Percentiles rank a stretch among this genome's conserved stretches.
These are phyloP conservation scores for Phallus indusiatus DNA, from an alignment of 768 basidiomycete genomes.

Conservation along the genomic window DNA sequence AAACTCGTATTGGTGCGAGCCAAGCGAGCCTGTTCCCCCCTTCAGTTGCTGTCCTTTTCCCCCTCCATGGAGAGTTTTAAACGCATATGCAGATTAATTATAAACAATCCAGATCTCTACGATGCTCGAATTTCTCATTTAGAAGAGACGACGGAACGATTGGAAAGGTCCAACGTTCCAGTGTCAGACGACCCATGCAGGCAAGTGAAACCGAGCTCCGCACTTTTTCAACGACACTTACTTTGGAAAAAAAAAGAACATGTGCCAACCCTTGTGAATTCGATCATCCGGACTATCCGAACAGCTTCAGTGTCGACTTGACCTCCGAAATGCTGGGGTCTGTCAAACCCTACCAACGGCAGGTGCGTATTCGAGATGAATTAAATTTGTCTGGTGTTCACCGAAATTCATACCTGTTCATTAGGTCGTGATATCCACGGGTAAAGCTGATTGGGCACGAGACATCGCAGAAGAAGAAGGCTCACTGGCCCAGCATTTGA, in stretches of 20 bases:
- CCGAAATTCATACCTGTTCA: background rate
- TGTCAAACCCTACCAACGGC: slow-evolving; percentile 74
- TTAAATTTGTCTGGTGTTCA: slow-evolving; percentile 5
- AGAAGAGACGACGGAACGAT: slow-evolving; percentile 18
- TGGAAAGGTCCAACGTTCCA: slow-evolving; percentile 53
- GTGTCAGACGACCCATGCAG: slow-evolving; percentile 61
- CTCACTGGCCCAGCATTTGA: slow-evolving; percentile 59
- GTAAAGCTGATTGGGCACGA: slow-evolving; percentile 79
- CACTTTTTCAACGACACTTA: too few relatives aligned
- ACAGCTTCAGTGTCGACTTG: slow-evolving; percentile 68
- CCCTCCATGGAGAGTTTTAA: slow-evolving; percentile 1
- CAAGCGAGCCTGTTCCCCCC: background rate
- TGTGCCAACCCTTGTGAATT: slow-evolving; percentile 75
- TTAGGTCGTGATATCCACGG: slow-evolving; percentile 83
- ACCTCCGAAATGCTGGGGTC: slow-evolving; percentile 78
- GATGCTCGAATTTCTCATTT: slow-evolving; percentile 2
- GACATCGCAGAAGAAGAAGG: slow-evolving; percentile 65
- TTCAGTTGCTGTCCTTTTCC: background rate
- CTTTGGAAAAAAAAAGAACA: slow-evolving; percentile 16
- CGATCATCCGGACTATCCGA: slow-evolving; percentile 71
- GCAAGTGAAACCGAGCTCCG: background rate
- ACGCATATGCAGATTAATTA: background rate
- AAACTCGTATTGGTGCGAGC: background rate
- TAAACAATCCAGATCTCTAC: slow-evolving; percentile 2
- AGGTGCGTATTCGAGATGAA: slow-evolving; percentile 34